Percentiles rank a stretch among this genome's conserved stretches.
Evolutionary conservation across 305 asterid genomes (phyloP).

Genomic region (Solanum hybrid): DNA sequence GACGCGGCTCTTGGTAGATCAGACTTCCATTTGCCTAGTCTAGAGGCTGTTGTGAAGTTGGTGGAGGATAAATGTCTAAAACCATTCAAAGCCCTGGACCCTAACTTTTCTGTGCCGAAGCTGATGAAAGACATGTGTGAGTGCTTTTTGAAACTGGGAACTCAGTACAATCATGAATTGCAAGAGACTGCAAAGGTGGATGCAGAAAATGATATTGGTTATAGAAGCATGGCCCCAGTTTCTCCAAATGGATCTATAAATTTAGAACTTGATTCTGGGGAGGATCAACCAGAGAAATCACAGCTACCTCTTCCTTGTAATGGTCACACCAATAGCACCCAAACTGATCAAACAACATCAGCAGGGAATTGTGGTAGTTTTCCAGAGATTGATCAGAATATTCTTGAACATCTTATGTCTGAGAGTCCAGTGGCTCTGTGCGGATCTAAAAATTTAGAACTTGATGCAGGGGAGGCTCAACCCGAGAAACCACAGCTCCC

Average conservation of each 20-base stretch:
- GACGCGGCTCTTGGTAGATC: constrained; percentile 29
- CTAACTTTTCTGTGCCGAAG: constrained; percentile 27
- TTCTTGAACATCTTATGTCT: constrained; percentile 9
- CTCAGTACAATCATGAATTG: constrained; percentile 13
- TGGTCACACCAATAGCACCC: constrained; percentile 16
- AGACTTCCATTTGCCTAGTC: constrained; percentile 37
- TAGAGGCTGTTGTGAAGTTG: constrained; percentile 36
- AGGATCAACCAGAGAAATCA: constrained; percentile 13
- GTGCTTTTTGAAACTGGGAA: constrained; percentile 41
- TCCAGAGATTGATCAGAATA: constrained; percentile 19
- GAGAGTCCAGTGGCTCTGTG: constrained; percentile 6
- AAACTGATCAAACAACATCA: constrained; percentile 23
- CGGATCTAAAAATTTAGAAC: constrained; percentile 12
- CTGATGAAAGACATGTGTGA: constrained; percentile 48
- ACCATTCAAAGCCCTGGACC: constrained; percentile 28
- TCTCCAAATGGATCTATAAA: constrained; percentile 14
- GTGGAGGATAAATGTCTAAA: constrained; percentile 43
- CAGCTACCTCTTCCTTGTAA: constrained; percentile 25
- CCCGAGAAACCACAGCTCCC: constrained; percentile 17
- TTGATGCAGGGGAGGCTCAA: constrained; percentile 21
- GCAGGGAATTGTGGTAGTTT: constrained; percentile 12
- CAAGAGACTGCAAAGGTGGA: constrained; percentile 13
- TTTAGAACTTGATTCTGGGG: constrained; percentile 24
- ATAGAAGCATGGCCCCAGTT: constrained; percentile 8
- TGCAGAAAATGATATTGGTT: constrained; percentile 17